Evolutionary conservation across 768 basidiomycete genomes (phyloP).

Genomic region (Psilocybe tampanensis): DNA sequence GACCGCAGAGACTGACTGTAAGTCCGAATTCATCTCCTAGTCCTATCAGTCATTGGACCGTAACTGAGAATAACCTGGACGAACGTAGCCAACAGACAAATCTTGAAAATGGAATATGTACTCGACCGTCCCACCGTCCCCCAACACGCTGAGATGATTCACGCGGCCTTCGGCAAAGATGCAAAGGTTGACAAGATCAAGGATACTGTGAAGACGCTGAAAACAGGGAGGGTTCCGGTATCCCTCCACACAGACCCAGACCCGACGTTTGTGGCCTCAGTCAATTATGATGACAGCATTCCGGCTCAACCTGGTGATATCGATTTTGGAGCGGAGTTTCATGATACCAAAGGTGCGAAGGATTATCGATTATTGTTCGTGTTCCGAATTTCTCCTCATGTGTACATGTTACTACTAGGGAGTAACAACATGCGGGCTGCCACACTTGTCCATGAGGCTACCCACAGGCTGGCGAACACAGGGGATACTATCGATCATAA

Average conservation of each 20-base stretch:
- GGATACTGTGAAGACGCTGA: not conserved
- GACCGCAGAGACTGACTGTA: not conserved
- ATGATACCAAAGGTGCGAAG: not conserved
- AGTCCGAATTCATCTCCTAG: not conserved
- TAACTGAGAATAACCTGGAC: too few relatives aligned
- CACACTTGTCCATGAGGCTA: not conserved
- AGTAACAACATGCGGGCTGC: not conserved
- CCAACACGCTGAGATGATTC: not conserved
- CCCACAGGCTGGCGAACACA: not conserved
- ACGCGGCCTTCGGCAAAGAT: not conserved
- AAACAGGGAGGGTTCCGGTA: not conserved
- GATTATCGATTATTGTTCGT: too few relatives aligned
- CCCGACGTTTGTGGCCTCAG: not conserved
- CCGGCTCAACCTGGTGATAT: not conserved
- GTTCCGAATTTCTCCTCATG: too few relatives aligned
- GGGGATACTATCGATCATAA: not conserved
- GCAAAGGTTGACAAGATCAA: not conserved
- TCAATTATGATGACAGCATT: not conserved
- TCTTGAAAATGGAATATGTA: not conserved
- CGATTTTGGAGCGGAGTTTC: conserved; percentile 1
- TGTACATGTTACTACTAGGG: not conserved
- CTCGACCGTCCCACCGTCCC: not conserved
- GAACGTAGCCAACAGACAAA: not conserved
- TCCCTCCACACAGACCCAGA: not conserved
- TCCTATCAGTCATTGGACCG: too few relatives aligned